These are phyloP conservation scores for Alternaria angustiovoidea DNA, from an alignment of 2,329 filamentous ascomycete genomes.

Conservation along the genomic window DNA sequence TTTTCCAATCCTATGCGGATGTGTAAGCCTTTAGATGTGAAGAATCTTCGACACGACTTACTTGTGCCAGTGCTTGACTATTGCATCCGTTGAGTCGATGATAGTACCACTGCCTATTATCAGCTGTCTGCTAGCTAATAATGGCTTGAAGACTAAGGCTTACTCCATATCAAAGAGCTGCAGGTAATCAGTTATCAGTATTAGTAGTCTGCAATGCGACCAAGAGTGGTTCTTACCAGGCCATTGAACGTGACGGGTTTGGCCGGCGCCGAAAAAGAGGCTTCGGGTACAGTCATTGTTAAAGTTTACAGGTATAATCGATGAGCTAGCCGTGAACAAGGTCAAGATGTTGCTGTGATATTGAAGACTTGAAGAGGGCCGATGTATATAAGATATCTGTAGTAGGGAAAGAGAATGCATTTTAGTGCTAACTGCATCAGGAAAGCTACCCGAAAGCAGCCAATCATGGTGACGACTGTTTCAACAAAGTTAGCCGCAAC, in stretches of 20 bases:
- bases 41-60: slow-evolving; percentile 49
- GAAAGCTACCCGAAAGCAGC: slow-evolving; percentile 26
- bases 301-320: background rate
- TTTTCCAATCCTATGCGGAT: slow-evolving; percentile 69
- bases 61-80: slow-evolving; percentile 80
- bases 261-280: slow-evolving; percentile 53
- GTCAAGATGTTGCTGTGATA: background rate
- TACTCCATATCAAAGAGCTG: slow-evolving; percentile 51
- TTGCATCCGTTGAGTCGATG: slow-evolving; percentile 80
- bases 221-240: slow-evolving; percentile 43
- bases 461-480: slow-evolving; percentile 16
- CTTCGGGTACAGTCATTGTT: slow-evolving; percentile 44
- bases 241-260: slow-evolving; percentile 54
- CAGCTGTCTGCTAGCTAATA: background rate
- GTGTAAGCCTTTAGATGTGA: slow-evolving; percentile 17
- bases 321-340: background rate
- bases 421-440: slow-evolving; percentile 17
- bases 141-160: background rate
- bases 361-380: background rate
- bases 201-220: background rate
- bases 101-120: slow-evolving; percentile 69
- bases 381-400: background rate
- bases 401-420: slow-evolving; percentile 11
- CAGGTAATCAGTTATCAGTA: slow-evolving; percentile 16
- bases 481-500: background rate